These are phyloP conservation scores for Geotrichum macrosporum DNA, from an alignment of 1,139 yeast genomes.

Conservation along the genomic window DNA sequence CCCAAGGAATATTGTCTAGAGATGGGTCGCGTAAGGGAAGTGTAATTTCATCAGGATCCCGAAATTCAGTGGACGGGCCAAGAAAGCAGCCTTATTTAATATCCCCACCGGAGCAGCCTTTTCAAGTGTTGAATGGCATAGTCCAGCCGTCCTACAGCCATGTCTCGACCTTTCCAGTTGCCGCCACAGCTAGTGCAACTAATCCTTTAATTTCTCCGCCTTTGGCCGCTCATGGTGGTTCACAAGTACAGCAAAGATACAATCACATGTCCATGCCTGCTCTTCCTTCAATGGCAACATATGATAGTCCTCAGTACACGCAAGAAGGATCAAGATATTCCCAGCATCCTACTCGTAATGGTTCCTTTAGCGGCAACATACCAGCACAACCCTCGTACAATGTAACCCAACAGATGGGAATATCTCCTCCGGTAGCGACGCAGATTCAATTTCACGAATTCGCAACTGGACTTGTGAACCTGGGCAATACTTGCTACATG, in stretches of 20 bases:
- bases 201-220: conserved; percentile 1
- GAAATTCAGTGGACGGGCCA: conserved; percentile 6
- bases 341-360: neutral
- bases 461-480: conserved; percentile 63
- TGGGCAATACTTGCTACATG: conserved; percentile 93
- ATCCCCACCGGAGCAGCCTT: neutral
- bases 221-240: neutral
- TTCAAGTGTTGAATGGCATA: conserved; percentile 11
- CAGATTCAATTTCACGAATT: conserved; percentile 25
- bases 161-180: conserved; percentile 3
- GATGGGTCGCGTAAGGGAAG: conserved; percentile 13
- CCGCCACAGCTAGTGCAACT: conserved; percentile 1
- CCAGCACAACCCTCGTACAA: neutral
- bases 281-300: conserved; percentile 1
- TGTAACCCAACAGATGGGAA: neutral
- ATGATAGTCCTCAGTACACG: neutral
- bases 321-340: neutral
- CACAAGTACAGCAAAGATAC: neutral
- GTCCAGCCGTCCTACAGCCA: conserved; percentile 15
- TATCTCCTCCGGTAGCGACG: neutral
- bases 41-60: conserved; percentile 1
- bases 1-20: conserved; percentile 11
- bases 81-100: neutral
- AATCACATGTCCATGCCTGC: conserved; percentile 15
- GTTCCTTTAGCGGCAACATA: neutral